Base-by-base conservation (phyloP, 2,329 filamentous ascomycete genomes). In the Biscogniauxia sp. region DNA sequence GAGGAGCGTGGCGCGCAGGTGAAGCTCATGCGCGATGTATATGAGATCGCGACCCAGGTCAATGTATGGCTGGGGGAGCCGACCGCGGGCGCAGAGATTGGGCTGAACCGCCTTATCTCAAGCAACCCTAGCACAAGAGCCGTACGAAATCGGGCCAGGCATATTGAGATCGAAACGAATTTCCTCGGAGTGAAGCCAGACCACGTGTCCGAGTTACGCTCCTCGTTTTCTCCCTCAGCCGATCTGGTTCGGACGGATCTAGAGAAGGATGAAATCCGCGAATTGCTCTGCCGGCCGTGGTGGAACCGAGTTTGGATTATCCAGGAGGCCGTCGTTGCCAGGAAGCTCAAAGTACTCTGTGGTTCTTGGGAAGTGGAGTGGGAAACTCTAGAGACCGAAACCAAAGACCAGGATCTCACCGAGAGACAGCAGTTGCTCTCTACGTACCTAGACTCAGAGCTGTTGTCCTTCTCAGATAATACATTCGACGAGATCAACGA, bases 241-340 rank as follows among this genome's bases (percentile, higher is more conserved):
- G 41, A 51, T 19, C 57, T 11, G 3, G 51, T 55, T 20, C 20
- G 54, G 7, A 32, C n/a, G 6, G 58, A 56, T 13, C 20, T 56
- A 7, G 58, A 56, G 58, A 58, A 58, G 8, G 61, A 62, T 23
- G 64, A 65, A 55, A 56, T 65, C 32, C 55, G 61, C 23, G 64
- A 67, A 54, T 26, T 67, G 15, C 53, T 67, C 11, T 57, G 55
- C 26, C 56, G 65, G 37, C 64, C 64, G 11, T 68, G 64, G 64
- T 68, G 66, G 64, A 59, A 53, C 5, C 59, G 66, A 5, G 58
- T 59, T n/a, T 68, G 64, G 66, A 61, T 64, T 41, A 57, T 68
- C 17, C 64, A 68, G 57, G 66, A 68, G 54, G 64, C 61, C 23
- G 60, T 66, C 17, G 23, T 65, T 2, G 60, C 62, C 3, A 25